These are phyloP conservation scores for Penicillium tannophilum DNA, from an alignment of 495 filamentous ascomycete species.

Conservation along the genomic window DNA sequence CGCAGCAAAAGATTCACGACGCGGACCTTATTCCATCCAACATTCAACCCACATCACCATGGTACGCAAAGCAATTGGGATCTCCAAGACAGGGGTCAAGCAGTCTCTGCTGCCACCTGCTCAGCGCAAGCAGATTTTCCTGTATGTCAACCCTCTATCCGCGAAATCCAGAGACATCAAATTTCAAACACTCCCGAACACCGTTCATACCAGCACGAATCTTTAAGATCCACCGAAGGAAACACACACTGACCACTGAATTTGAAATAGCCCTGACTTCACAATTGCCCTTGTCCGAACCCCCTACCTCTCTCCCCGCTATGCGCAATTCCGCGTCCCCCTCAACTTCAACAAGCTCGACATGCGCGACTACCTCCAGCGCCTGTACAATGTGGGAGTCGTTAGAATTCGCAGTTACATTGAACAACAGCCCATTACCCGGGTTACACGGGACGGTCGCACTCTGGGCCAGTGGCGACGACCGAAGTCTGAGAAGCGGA, in stretches of 20 bases:
- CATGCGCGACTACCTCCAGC: slow-evolving; percentile 82
- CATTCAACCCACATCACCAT: slow-evolving; percentile 30
- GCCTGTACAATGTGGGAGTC: slow-evolving; percentile 69
- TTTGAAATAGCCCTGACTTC: slow-evolving; percentile 69
- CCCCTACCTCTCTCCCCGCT: slow-evolving; percentile 69
- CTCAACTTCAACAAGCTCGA: slow-evolving; percentile 90
- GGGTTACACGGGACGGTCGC: slow-evolving; percentile 40
- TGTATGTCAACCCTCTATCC: slow-evolving; percentile 52
- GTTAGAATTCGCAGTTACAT: slow-evolving; percentile 76
- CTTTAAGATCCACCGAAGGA: not conserved
- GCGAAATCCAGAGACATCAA: slow-evolving; percentile 4
- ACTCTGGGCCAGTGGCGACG: slow-evolving; percentile 50
- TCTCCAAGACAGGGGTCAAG: slow-evolving; percentile 25
- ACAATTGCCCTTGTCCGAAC: slow-evolving; percentile 73
- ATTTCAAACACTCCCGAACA: slow-evolving; percentile 14
- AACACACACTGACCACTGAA: not conserved
- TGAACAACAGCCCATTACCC: slow-evolving; percentile 63
- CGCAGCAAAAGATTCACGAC: slow-evolving; percentile 35
- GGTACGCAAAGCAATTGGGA: slow-evolving; percentile 36
- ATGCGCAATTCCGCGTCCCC: slow-evolving; percentile 82
- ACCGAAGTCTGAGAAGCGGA: slow-evolving; percentile 75
- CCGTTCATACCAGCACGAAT: not conserved
- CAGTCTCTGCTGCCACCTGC: slow-evolving; percentile 16
- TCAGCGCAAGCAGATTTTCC: slow-evolving; percentile 62
- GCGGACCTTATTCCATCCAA: slow-evolving; percentile 7